These are phyloP conservation scores for Cenchrus purpureus DNA, from an alignment of 176 grass and related monocot genomes.

Conservation along the genomic window DNA sequence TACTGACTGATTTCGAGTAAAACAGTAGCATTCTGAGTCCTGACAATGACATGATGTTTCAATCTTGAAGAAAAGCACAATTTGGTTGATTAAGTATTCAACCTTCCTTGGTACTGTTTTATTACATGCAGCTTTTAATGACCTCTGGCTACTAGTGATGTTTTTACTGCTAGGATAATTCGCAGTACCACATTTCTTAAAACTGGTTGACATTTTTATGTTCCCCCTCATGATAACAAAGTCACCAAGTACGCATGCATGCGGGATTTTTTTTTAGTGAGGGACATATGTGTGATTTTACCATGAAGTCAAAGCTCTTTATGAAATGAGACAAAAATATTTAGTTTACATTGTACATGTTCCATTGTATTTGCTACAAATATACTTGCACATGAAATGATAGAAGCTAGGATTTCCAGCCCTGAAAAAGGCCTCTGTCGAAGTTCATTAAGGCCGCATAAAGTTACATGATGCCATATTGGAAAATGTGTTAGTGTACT, in stretches of 20 bases:
- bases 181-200: background rate
- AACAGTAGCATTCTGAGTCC: background rate
- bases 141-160: background rate
- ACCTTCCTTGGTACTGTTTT: background rate
- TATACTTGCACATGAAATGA: background rate
- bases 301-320: background rate
- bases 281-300: background rate
- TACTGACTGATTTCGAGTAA: background rate
- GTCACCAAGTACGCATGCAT: background rate
- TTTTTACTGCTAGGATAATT: background rate
- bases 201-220: background rate
- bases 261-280: background rate
- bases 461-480: background rate
- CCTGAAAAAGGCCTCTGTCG: background rate
- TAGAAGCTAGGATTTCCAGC: background rate
- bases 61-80: background rate
- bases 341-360: background rate
- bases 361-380: background rate
- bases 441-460: background rate
- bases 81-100: background rate
- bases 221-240: background rate
- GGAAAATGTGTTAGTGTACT: background rate
- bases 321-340: background rate
- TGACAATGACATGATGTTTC: background rate
- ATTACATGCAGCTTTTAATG: background rate